Conservation (phyloP, 1,284 basidiomycete genomes). For the Austroboletus novae-zelandiae region DNA sequence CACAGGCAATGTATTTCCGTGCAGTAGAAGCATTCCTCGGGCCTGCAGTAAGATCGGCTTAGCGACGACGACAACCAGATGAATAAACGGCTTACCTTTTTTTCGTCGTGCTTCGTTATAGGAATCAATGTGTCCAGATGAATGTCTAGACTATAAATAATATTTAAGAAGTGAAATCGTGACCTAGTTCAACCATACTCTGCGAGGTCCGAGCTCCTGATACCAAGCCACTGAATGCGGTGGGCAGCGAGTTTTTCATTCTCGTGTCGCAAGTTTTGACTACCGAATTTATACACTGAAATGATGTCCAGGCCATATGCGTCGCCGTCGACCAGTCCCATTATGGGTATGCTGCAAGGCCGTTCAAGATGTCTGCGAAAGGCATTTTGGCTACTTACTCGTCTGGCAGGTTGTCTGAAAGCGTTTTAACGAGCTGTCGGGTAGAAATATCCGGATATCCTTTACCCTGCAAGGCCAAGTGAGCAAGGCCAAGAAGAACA, state of each 20-base stretch:
- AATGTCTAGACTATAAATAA: slow-evolving; percentile 53
- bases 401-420: slow-evolving; percentile 63
- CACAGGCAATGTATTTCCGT: slow-evolving; percentile 44
- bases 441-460: slow-evolving; percentile 93
- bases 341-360: slow-evolving; percentile 58
- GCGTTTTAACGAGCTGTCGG: slow-evolving; percentile 70
- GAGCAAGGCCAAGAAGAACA: slow-evolving; percentile 1
- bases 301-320: slow-evolving; percentile 89
- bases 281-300: slow-evolving; percentile 79
- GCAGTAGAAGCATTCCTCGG: slow-evolving; percentile 57
- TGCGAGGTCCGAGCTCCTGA: slow-evolving; percentile 67
- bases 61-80: background rate
- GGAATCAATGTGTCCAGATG: slow-evolving; percentile 62
- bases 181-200: slow-evolving; percentile 38
- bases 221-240: slow-evolving; percentile 75
- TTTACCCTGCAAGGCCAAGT: slow-evolving; percentile 64
- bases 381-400: slow-evolving; percentile 33
- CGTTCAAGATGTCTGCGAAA: background rate
- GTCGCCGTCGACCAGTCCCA: slow-evolving; percentile 86
- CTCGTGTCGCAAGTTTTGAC: slow-evolving; percentile 62
- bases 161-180: background rate
- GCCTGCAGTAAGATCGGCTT: slow-evolving; percentile 48
- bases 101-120: slow-evolving; percentile 69
- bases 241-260: slow-evolving; percentile 58
- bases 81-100: slow-evolving; percentile 50